A percentile compares a stretch with the other conserved stretches of the same genome.
phyloP scores from a whole-genome alignment of 345 rosid species.

The Limnanthes douglasii region DNA sequence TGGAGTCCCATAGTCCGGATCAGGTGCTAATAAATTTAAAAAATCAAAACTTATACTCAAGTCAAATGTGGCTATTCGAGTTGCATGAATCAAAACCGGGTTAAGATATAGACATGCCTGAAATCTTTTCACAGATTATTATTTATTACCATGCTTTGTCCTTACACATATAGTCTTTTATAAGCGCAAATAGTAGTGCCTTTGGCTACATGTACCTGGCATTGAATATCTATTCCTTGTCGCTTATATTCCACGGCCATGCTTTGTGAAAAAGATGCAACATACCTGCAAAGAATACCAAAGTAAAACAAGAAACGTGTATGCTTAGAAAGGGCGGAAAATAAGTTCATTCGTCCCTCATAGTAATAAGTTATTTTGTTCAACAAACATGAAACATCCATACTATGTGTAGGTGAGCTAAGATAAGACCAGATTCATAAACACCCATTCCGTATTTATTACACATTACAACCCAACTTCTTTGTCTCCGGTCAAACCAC shows the following conservation, averaged over 20 bases:
- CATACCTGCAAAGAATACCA: conserved; percentile 25
- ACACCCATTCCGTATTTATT: too few relatives aligned
- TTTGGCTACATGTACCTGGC: conserved; percentile 20
- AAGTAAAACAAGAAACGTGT: not conserved
- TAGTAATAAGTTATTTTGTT: not conserved
- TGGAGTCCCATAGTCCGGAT: too few relatives aligned
- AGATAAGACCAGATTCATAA: not conserved
- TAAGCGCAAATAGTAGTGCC: too few relatives aligned
- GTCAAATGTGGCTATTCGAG: not conserved
- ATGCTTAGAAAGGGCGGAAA: not conserved
- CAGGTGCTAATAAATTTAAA: not conserved
- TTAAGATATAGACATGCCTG: not conserved
- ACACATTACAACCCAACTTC: too few relatives aligned
- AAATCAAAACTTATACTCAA: too few relatives aligned
- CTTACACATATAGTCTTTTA: too few relatives aligned
- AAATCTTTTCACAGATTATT: too few relatives aligned
- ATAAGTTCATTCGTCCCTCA: not conserved
- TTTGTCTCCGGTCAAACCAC: too few relatives aligned
- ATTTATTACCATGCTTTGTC: too few relatives aligned
- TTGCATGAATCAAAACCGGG: not conserved
- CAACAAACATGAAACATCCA: not conserved
- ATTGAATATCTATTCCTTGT: conserved; percentile 29
- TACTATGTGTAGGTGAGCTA: too few relatives aligned
- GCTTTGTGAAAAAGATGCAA: conserved; percentile 26
- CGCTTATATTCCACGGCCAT: conserved; percentile 22